Evolutionary conservation across 2,329 filamentous ascomycete species (phyloP).

Genomic region (Knufia petricola): DNA sequence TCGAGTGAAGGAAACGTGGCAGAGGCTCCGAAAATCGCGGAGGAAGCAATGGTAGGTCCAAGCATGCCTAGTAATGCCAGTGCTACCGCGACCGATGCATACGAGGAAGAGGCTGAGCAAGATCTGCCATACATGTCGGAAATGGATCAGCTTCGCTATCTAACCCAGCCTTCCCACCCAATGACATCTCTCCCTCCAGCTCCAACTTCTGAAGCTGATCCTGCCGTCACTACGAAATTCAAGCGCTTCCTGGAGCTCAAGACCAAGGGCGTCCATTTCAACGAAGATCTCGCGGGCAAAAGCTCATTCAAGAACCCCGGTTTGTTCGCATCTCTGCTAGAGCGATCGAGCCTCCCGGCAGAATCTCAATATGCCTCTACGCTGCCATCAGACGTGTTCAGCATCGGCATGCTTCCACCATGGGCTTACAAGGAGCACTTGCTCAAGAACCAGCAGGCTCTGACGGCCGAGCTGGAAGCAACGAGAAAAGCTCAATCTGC

Average conservation of each 20-base stretch:
- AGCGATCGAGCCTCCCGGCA: slow-evolving; percentile 46
- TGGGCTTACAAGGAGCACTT: slow-evolving; percentile 41
- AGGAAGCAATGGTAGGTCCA: slow-evolving; percentile 19
- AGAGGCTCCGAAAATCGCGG: background rate
- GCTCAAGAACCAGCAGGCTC: slow-evolving; percentile 32
- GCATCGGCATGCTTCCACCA: slow-evolving; percentile 29
- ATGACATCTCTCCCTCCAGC: slow-evolving; percentile 38
- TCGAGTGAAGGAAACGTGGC: background rate
- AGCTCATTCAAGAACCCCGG: slow-evolving; percentile 51
- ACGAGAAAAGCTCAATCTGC: slow-evolving; percentile 20
- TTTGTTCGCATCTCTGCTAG: slow-evolving; percentile 47
- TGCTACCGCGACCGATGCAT: slow-evolving; percentile 5
- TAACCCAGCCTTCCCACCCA: slow-evolving; percentile 43
- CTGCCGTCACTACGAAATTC: slow-evolving; percentile 46
- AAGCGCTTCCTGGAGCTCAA: slow-evolving; percentile 52
- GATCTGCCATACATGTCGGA: slow-evolving; percentile 17
- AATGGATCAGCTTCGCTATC: slow-evolving; percentile 40
- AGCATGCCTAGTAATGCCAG: slow-evolving; percentile 13
- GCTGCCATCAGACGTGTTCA: slow-evolving; percentile 33
- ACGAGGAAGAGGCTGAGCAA: slow-evolving; percentile 7
- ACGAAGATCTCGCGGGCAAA: slow-evolving; percentile 49
- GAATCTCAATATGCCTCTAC: slow-evolving; percentile 47
- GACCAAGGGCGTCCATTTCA: slow-evolving; percentile 54
- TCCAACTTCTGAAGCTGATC: slow-evolving; percentile 37
- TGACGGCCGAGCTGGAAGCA: slow-evolving; percentile 18